These are phyloP conservation scores for Malus sylvestris DNA, from an alignment of 306 rosid species.

Conservation along the genomic window DNA sequence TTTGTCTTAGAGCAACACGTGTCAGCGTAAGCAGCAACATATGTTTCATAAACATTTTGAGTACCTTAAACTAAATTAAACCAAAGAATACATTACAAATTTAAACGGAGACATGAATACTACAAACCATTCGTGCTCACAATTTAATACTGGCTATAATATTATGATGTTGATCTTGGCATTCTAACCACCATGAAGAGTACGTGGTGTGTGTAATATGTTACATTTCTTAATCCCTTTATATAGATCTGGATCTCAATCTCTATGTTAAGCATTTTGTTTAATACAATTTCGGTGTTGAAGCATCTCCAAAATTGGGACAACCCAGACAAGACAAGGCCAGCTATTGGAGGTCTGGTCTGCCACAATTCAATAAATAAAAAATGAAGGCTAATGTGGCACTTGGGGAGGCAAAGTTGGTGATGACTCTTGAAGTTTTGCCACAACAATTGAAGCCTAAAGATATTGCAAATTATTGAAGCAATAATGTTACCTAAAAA, in stretches of 20 bases:
- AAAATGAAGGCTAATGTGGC: constrained; percentile 33
- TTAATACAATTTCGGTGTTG: background rate
- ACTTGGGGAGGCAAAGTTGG: constrained; percentile 23
- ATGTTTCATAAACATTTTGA: constrained; percentile 10
- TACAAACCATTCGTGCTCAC: constrained; percentile 33
- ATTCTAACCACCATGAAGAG: background rate
- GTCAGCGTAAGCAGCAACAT: background rate
- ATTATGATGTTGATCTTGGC: constrained; percentile 17
- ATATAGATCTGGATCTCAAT: constrained; percentile 31
- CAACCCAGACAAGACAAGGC: constrained; percentile 15
- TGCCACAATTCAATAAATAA: constrained; percentile 3
- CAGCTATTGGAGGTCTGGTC: constrained; percentile 9
- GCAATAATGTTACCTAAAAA: constrained; percentile 25
- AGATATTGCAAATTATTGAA: constrained; percentile 14
- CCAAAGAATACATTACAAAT: background rate
- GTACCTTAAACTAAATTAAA: background rate
- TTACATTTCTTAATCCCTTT: background rate
- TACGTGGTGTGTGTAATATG: background rate
- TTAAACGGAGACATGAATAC: background rate
- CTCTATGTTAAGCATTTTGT: background rate
- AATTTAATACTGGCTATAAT: background rate
- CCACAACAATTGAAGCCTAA: constrained; percentile 4
- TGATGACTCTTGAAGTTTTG: constrained; percentile 23
- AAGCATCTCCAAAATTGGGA: background rate
- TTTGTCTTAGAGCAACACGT: background rate